Conservation (phyloP, 1,284 basidiomycete species). For the Sanghuangporus baumii region DNA sequence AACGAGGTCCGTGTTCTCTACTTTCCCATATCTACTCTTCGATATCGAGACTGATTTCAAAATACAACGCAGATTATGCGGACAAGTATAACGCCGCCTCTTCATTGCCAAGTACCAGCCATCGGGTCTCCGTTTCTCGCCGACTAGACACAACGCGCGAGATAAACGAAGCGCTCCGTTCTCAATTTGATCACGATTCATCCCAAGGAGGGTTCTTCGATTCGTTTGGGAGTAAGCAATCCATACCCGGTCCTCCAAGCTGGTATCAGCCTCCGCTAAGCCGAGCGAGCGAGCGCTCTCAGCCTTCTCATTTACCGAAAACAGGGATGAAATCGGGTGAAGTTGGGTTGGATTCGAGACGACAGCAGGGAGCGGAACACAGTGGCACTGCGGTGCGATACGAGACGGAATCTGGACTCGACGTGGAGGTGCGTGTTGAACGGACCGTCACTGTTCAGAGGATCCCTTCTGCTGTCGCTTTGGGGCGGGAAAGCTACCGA, state of each 20-base stretch:
- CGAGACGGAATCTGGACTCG: neutral
- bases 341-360: neutral
- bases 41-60: neutral
- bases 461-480: neutral
- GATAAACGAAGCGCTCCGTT: conserved; percentile 15
- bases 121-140: neutral
- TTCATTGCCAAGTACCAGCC: neutral
- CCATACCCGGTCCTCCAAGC: too few species aligned
- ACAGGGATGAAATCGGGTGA: neutral
- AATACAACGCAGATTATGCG: neutral
- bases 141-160: conserved; percentile 11
- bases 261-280: too few species aligned
- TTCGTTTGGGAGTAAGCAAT: too few species aligned
- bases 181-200: conserved; percentile 7
- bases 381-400: neutral
- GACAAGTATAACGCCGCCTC: conserved; percentile 5
- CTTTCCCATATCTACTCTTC: neutral
- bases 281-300: neutral
- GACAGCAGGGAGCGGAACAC: neutral
- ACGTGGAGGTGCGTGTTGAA: conserved; percentile 13
- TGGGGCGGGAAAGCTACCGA: conserved; percentile 9
- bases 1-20: conserved; percentile 24
- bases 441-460: conserved; percentile 1
- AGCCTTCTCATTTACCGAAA: neutral
- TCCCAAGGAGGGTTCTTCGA: too few species aligned